phyloP scores from a whole-genome alignment of 306 rosid species.

The Argentina anserina region DNA sequence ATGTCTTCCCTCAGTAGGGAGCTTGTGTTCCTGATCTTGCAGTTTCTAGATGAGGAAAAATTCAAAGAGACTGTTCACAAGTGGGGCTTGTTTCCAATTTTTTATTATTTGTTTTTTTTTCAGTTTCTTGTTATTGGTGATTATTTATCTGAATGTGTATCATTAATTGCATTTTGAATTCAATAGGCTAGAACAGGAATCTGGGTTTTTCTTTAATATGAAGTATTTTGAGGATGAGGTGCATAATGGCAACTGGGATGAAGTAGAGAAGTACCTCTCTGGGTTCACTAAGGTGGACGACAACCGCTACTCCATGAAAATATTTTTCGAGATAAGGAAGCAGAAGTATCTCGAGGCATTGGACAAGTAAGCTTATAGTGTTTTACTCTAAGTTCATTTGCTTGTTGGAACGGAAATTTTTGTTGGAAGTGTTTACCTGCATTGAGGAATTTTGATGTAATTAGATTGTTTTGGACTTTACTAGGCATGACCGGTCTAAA shows the following conservation, averaged over 20 bases:
- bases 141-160: slow-evolving; percentile 18
- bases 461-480: slow-evolving; percentile 22
- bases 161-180: slow-evolving; percentile 29
- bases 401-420: neutral
- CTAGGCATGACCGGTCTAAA: slow-evolving; percentile 87
- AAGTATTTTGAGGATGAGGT: slow-evolving; percentile 98
- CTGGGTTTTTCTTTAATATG: slow-evolving; percentile 98
- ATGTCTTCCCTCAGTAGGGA: slow-evolving; percentile 99
- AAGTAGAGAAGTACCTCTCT: slow-evolving; percentile 91
- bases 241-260: slow-evolving; percentile 98
- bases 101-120: slow-evolving; percentile 5
- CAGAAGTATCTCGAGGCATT: slow-evolving; percentile 96
- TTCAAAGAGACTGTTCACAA: slow-evolving; percentile 98
- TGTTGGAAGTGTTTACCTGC: slow-evolving; percentile 7
- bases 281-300: slow-evolving; percentile 99
- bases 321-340: slow-evolving; percentile 96
- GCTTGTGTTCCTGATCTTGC: slow-evolving; percentile 97
- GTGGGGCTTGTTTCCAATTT: slow-evolving; percentile 43
- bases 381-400: neutral
- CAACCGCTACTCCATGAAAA: slow-evolving; percentile 96
- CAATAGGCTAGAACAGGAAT: slow-evolving; percentile 91
- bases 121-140: slow-evolving; percentile 3
- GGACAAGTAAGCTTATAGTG: slow-evolving; percentile 71
- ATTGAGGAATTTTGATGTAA: slow-evolving; percentile 2
- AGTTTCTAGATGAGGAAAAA: slow-evolving; percentile 97